phyloP scores from a whole-genome alignment of 148 eudicot genomes.

The Arbutus unedo region DNA sequence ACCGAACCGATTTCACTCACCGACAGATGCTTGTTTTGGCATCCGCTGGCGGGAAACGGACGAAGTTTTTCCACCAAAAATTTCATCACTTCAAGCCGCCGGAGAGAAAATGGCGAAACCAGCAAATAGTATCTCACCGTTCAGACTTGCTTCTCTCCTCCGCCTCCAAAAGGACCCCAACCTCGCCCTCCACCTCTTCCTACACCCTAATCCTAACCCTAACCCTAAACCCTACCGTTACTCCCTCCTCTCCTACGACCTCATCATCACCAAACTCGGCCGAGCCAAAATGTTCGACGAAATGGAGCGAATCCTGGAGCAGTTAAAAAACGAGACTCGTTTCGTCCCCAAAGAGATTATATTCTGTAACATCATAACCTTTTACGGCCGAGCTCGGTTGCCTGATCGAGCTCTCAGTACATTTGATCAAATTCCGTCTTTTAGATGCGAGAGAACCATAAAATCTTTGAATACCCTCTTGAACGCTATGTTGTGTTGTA shows the following conservation, averaged over 20 bases:
- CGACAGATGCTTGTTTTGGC: background rate
- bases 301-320: constrained; percentile 49
- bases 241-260: constrained; percentile 64
- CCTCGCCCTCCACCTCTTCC: constrained; percentile 60
- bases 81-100: too few species aligned
- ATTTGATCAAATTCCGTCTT: constrained; percentile 56
- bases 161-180: constrained; percentile 64
- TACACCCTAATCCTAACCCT: constrained; percentile 54
- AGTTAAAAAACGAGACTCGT: constrained; percentile 51
- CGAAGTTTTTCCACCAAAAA: background rate
- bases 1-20: too few species aligned
- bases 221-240: constrained; percentile 44
- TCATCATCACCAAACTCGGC: constrained; percentile 81
- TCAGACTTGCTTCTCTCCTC: constrained; percentile 56
- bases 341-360: constrained; percentile 56
- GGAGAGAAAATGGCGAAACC: constrained; percentile 14
- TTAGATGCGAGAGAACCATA: constrained; percentile 50
- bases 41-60: background rate
- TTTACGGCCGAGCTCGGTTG: constrained; percentile 47
- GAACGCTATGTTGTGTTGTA: constrained; percentile 47
- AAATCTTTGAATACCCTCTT: constrained; percentile 66
- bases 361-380: constrained; percentile 60
- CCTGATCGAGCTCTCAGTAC: constrained; percentile 40
- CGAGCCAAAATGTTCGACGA: constrained; percentile 63
- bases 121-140: constrained; percentile 39